Base-by-base conservation (phyloP, 202 grass and related monocot species). In the Hordeum pubiflorum region DNA sequence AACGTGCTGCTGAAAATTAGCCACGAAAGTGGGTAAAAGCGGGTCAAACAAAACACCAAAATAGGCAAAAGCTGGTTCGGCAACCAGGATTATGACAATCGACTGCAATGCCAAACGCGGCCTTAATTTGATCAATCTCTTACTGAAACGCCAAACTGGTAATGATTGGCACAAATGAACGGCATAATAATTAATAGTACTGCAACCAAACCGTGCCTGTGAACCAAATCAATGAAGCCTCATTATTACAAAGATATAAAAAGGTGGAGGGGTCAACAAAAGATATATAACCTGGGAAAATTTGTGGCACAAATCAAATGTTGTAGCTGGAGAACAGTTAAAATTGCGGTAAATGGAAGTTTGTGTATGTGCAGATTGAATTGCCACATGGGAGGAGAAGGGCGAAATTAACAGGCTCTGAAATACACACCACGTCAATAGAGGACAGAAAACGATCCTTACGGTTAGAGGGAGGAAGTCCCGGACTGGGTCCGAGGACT, bases 401-500 rank as follows among this genome's bases (percentile, higher is more conserved):
- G 3, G 3, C 43, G 5, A 76, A 80, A 36, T 59, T 20, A 61
- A 18, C 22, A 9, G 17, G 67, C 22, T 63, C 22, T 43, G 60
- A 55, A 63, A 56, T 59, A 4, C 34, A 81, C 17, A 54, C 18
- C 9, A 46, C 59, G 63, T 36, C 52, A 74, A 14, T 27, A 21
- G 15, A n/a, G 22, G 32, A 10, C 14, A 36, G 9, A 11, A 13
- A 17, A 29, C 12, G 71, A 24, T 34, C 22, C 56, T 56, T 99
- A 99, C 96, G n/a, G 92, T 99, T 48, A 99, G 83, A 24, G 90
- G 90, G 58, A 99, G 90, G 79, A 99, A 99, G 69, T 99, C 96
- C 18, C 90, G 88, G 67, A 83, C 69, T 52, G 82, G 90, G 37
- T 99, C 96, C 3, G 71, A 82, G 43, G 90, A 87, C 70, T 81